phyloP scores from a whole-genome alignment of 306 rosid species.

The Acacia acuminata region DNA sequence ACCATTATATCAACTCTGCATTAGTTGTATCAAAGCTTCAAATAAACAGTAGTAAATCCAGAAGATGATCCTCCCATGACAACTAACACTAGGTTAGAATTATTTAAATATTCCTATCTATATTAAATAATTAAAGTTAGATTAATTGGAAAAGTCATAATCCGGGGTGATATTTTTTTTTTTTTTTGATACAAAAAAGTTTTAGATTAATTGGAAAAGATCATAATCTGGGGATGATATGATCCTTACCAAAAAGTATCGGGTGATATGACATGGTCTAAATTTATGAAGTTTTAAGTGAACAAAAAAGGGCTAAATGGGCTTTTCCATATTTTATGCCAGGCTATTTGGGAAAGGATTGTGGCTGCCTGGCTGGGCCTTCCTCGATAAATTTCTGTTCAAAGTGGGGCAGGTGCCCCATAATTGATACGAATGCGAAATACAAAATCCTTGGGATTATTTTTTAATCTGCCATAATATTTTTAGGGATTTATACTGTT shows the following conservation, averaged over 20 bases:
- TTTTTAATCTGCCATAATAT: too few relatives aligned
- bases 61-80: neutral
- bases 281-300: neutral
- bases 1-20: rapidly evolving
- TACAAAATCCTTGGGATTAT: too few relatives aligned
- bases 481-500: too few relatives aligned
- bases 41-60: neutral
- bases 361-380: neutral
- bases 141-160: too few relatives aligned
- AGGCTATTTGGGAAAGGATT: neutral
- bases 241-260: too few relatives aligned
- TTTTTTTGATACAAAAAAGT: too few relatives aligned
- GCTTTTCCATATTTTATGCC: neutral
- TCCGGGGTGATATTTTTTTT: too few relatives aligned
- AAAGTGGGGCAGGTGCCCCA: neutral
- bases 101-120: too few relatives aligned
- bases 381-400: too few relatives aligned
- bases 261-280: neutral
- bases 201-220: too few relatives aligned
- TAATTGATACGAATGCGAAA: neutral
- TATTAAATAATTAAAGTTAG: too few relatives aligned
- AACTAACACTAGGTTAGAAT: neutral
- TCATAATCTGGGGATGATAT: too few relatives aligned
- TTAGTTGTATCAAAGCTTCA: neutral
- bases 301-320: neutral